Conservation (phyloP, 1,284 basidiomycete species). For the Malassezia vespertilionis region DNA sequence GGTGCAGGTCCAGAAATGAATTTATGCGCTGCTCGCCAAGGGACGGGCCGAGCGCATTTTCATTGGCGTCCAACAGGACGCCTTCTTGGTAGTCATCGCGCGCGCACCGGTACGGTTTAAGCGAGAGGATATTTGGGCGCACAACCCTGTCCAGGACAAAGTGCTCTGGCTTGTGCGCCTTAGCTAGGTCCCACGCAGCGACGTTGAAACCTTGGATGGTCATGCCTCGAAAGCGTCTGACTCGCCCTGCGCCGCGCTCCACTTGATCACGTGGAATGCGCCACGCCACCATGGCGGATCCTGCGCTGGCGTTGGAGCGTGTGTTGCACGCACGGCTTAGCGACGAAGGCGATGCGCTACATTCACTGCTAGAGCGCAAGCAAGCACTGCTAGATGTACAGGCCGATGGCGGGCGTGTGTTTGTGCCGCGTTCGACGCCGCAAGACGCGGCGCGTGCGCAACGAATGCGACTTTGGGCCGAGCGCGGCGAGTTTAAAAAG, state of each 20-base stretch:
- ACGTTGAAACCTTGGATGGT: constrained; percentile 8
- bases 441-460: constrained; percentile 9
- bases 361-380: not conserved
- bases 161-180: constrained; percentile 44
- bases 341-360: not conserved
- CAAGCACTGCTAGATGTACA: constrained; percentile 10
- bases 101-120: constrained; percentile 89
- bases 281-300: not conserved
- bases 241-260: not conserved
- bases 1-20: constrained; percentile 57
- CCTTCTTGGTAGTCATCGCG: constrained; percentile 88
- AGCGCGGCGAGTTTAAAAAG: constrained; percentile 32
- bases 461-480: constrained; percentile 27
- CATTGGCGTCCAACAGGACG: constrained; percentile 94
- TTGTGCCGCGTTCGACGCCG: not conserved
- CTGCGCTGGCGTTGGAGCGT: constrained; percentile 8
- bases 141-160: constrained; percentile 53
- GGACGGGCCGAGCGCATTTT: constrained; percentile 76
- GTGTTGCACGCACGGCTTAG: not conserved
- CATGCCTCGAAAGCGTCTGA: constrained; percentile 1
- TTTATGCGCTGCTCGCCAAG: not conserved
- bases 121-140: constrained; percentile 79
- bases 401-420: constrained; percentile 6
- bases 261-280: not conserved
- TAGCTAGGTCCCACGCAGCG: constrained; percentile 10